phyloP scores from a whole-genome alignment of 371 early-diverging fungal genomes.

The Smittium mucronatum region DNA sequence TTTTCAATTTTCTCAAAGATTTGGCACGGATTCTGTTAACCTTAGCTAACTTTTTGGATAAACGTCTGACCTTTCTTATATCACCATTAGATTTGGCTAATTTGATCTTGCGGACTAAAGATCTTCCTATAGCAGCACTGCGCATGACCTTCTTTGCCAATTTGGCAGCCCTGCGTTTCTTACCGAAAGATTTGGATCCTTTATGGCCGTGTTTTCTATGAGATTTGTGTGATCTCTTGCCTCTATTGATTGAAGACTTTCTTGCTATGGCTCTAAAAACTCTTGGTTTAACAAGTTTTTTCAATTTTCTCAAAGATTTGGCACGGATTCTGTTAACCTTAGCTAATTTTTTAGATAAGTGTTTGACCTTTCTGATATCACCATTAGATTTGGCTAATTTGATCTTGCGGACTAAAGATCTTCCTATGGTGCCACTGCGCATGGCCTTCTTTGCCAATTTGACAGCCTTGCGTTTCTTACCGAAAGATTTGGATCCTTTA shows the following conservation, averaged over 20 bases:
- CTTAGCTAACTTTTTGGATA: neutral
- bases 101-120: neutral
- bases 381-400: neutral
- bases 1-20: neutral
- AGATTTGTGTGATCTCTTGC: too few species aligned
- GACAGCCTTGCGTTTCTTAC: neutral
- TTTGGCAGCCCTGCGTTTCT: neutral
- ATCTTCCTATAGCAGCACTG: neutral
- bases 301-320: neutral
- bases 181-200: neutral
- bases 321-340: neutral
- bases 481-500: neutral
- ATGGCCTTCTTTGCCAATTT: neutral
- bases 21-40: neutral
- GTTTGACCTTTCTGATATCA: neutral
- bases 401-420: neutral
- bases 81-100: neutral
- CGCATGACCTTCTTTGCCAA: neutral
- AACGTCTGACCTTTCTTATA: neutral
- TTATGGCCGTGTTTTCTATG: neutral
- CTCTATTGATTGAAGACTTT: neutral
- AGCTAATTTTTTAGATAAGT: neutral
- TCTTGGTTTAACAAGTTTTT: neutral
- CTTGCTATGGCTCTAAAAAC: neutral
- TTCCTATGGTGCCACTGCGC: neutral